A percentile compares a stretch with the other conserved stretches of the same genome.
Evolutionary conservation across 2,329 filamentous ascomycete species (phyloP).

Genomic region (Cryphonectria naterciae): DNA sequence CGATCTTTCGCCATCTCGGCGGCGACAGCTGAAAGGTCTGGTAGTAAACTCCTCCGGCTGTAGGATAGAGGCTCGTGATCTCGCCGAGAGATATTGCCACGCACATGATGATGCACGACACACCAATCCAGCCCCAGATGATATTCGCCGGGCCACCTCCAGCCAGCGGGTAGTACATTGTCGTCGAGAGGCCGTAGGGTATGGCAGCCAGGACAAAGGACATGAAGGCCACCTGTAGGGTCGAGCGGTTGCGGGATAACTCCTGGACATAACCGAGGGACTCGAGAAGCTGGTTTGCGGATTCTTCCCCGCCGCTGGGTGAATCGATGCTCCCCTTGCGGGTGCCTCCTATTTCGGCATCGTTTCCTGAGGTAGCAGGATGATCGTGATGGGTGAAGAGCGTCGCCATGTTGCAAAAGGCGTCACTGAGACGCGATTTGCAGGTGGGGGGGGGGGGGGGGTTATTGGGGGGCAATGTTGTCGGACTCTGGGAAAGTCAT

Average conservation of each 20-base stretch:
- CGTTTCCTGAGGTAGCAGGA: slow-evolving; percentile 13
- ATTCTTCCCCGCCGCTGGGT: slow-evolving; percentile 39
- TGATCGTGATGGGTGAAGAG: slow-evolving; percentile 25
- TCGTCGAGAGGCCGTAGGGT: slow-evolving; percentile 74
- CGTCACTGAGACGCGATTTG: neutral
- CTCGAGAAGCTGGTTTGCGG: slow-evolving; percentile 66
- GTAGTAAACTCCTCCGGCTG: slow-evolving; percentile 79
- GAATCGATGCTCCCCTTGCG: slow-evolving; percentile 25
- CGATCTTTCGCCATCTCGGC: slow-evolving; percentile 60
- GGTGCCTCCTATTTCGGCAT: slow-evolving; percentile 13
- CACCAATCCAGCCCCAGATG: slow-evolving; percentile 73
- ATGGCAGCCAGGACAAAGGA: slow-evolving; percentile 77
- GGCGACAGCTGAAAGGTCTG: slow-evolving; percentile 76
- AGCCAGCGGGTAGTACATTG: slow-evolving; percentile 67
- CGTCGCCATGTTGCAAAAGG: slow-evolving; percentile 20
- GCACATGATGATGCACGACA: slow-evolving; percentile 72
- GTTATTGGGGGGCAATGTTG: neutral
- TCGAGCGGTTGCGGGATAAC: slow-evolving; percentile 66
- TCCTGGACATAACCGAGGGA: slow-evolving; percentile 70
- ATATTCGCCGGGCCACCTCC: slow-evolving; percentile 70
- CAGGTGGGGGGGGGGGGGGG: neutral
- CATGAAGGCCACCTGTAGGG: slow-evolving; percentile 74
- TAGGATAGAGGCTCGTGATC: slow-evolving; percentile 76
- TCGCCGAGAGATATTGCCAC: slow-evolving; percentile 73
- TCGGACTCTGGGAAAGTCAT: neutral